Conservation (phyloP, 169 alveolate genomes). For the Plasmodium berghei region DNA sequence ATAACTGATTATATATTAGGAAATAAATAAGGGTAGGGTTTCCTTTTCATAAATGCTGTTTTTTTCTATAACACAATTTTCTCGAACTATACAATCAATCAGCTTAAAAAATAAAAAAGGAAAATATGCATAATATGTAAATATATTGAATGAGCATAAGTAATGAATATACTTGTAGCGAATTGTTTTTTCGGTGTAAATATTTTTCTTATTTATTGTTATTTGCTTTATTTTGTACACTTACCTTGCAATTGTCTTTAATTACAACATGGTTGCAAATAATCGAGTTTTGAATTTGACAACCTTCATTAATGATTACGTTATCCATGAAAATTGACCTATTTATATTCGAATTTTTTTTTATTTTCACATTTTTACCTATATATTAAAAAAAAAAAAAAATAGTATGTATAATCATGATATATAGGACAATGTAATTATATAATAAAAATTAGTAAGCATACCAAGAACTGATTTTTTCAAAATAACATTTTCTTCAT, state of each 20-base stretch:
- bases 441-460: neutral
- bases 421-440: neutral
- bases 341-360: conserved; percentile 65
- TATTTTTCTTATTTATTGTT: neutral
- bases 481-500: conserved; percentile 43
- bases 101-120: conserved; percentile 25
- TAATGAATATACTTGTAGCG: neutral
- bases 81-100: conserved; percentile 50
- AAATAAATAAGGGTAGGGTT: conserved; percentile 59
- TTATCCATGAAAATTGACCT: conserved; percentile 83
- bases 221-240: neutral
- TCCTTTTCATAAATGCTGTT: conserved; percentile 51
- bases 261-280: conserved; percentile 77
- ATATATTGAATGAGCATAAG: too few species aligned
- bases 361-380: conserved; percentile 81
- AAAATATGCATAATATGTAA: neutral
- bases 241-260: conserved; percentile 80
- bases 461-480: conserved; percentile 69
- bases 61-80: conserved; percentile 43
- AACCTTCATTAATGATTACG: conserved; percentile 75
- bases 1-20: neutral
- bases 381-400: neutral
- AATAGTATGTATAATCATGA: too few species aligned
- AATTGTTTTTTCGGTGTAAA: too few species aligned
- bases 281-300: conserved; percentile 77